Evolutionary conservation across 1,284 basidiomycete genomes (phyloP).

Genomic region (Cryptococcus sp.): DNA sequence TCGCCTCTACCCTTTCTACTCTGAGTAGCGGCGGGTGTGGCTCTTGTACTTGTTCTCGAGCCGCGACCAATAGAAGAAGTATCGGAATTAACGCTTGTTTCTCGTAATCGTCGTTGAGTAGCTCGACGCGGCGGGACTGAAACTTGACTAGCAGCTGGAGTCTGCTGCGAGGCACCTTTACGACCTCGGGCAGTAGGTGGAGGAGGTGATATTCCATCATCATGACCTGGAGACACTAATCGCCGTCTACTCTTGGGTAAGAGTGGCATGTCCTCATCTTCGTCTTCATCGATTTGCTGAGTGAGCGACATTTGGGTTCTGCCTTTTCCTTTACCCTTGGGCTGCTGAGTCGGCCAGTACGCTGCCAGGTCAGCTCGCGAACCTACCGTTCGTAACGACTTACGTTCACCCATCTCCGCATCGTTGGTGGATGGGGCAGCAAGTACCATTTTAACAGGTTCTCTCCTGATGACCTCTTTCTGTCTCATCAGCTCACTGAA

Average conservation of each 20-base stretch:
- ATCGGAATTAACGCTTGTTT: conserved; percentile 25
- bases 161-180: not conserved
- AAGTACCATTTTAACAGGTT: conserved; percentile 35
- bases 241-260: conserved; percentile 19
- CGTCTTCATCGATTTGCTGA: conserved; percentile 11
- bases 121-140: not conserved
- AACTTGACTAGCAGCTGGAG: not conserved
- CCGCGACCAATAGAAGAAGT: conserved; percentile 6
- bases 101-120: conserved; percentile 20
- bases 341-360: conserved; percentile 33
- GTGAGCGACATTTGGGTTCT: conserved; percentile 1
- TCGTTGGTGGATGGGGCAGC: conserved; percentile 28
- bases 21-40: not conserved
- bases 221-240: conserved; percentile 19
- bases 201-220: conserved; percentile 14
- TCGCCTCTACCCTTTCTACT: conserved; percentile 1
- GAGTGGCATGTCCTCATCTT: conserved; percentile 34
- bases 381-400: conserved; percentile 8
- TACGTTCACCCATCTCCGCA: conserved; percentile 42
- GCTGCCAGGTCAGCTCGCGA: conserved; percentile 16
- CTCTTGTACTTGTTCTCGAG: not conserved
- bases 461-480: conserved; percentile 36
- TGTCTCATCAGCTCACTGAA: conserved; percentile 13
- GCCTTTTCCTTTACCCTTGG: conserved; percentile 8
- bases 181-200: not conserved